Conservation (phyloP, 2,329 filamentous ascomycete genomes). For the Penicillium expansum region DNA sequence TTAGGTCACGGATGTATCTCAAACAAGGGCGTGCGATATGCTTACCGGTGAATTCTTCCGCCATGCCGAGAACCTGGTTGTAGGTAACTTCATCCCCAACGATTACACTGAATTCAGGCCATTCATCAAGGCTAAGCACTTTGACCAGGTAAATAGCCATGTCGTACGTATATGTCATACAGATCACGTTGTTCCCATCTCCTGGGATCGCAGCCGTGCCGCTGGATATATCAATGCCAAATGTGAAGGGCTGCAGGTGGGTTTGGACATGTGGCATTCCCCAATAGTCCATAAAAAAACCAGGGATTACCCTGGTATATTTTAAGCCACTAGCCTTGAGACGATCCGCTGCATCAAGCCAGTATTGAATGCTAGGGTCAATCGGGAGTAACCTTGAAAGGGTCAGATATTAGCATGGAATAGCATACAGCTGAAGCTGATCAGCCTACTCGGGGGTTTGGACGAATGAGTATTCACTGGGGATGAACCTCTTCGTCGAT, state of each 20-base stretch:
- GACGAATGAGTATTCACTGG: slow-evolving; percentile 44
- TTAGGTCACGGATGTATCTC: not conserved
- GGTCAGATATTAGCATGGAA: not conserved
- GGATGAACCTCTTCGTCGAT: slow-evolving; percentile 43
- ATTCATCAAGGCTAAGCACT: slow-evolving; percentile 43
- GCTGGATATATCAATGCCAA: slow-evolving; percentile 47
- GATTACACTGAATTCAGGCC: slow-evolving; percentile 42
- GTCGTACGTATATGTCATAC: slow-evolving; percentile 52
- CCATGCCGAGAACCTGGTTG: slow-evolving; percentile 47
- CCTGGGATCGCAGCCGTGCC: slow-evolving; percentile 51
- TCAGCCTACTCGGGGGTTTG: slow-evolving; percentile 31
- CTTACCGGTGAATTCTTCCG: slow-evolving; percentile 44
- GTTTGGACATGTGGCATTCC: slow-evolving; percentile 40
- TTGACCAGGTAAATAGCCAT: slow-evolving; percentile 49
- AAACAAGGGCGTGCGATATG: not conserved
- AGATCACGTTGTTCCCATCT: slow-evolving; percentile 44
- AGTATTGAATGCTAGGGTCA: slow-evolving; percentile 33
- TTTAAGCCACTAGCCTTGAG: slow-evolving; percentile 37
- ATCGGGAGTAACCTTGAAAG: slow-evolving; percentile 24
- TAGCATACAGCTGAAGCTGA: not conserved
- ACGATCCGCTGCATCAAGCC: slow-evolving; percentile 27
- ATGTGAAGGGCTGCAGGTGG: slow-evolving; percentile 40
- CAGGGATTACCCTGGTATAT: slow-evolving; percentile 41
- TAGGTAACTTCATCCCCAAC: slow-evolving; percentile 45
- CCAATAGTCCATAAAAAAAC: slow-evolving; percentile 51